Conservation (phyloP, 2,329 filamentous ascomycete genomes). For the Botryotinia narcissicola region DNA sequence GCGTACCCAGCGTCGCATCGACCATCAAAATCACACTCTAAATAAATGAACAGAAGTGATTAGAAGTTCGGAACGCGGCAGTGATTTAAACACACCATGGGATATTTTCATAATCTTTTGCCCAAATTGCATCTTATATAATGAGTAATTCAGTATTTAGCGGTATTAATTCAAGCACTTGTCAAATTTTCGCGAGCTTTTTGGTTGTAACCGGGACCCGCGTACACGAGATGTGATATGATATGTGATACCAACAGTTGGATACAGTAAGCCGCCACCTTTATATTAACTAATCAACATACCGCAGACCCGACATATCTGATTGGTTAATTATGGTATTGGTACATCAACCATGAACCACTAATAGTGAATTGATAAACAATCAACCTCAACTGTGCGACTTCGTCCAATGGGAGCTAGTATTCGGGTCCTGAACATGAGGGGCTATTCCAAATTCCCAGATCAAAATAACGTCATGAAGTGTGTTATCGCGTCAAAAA, state of each 20-base stretch:
- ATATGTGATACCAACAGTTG: background rate
- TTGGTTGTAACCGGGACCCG: background rate
- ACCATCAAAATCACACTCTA: constrained; percentile 9
- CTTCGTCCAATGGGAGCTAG: background rate
- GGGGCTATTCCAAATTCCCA: background rate
- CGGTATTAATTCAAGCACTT: background rate
- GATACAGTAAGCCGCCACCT: background rate
- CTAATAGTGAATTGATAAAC: background rate
- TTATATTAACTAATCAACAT: background rate
- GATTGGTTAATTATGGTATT: background rate
- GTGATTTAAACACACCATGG: background rate
- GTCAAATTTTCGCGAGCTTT: background rate
- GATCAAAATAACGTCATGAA: background rate
- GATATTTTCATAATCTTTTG: too few relatives aligned
- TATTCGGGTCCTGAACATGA: background rate
- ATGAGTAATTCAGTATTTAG: background rate
- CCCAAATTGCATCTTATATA: background rate
- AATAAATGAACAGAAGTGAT: background rate
- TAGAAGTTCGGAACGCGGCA: background rate
- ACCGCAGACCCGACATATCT: fast-evolving
- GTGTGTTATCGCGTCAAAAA: background rate
- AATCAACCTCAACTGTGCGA: background rate
- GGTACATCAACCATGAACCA: background rate
- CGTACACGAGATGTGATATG: background rate
- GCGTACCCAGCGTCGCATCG: constrained; percentile 46